Conservation (phyloP, 495 filamentous ascomycete genomes). For the Talaromyces trachyspermus region DNA sequence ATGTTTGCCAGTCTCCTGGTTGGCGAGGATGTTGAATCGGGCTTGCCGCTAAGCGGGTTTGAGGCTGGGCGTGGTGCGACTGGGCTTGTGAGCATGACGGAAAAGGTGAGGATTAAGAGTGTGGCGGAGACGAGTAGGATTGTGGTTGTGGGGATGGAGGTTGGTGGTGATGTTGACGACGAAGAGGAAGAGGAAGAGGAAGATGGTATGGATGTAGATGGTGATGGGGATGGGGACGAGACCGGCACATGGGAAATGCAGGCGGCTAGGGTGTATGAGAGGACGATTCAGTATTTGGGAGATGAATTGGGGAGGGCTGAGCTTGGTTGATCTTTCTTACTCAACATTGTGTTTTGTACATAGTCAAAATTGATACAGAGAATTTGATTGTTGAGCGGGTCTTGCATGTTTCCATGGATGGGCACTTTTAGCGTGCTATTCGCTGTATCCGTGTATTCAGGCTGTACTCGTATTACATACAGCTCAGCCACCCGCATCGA, state of each 20-base stretch:
- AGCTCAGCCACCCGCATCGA: too few relatives aligned
- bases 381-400: too few relatives aligned
- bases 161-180: conserved; percentile 29
- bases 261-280: conserved; percentile 58
- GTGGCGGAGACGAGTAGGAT: conserved; percentile 64
- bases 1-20: conserved; percentile 66
- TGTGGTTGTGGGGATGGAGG: conserved; percentile 48
- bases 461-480: too few relatives aligned
- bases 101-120: conserved; percentile 77
- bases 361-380: too few relatives aligned
- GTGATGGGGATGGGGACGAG: conserved; percentile 16
- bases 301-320: conserved; percentile 42
- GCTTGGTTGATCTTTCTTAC: too few relatives aligned
- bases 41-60: conserved; percentile 59
- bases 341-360: too few relatives aligned
- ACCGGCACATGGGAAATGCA: conserved; percentile 6
- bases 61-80: conserved; percentile 33
- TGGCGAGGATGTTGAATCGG: conserved; percentile 58
- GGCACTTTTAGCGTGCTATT: too few relatives aligned
- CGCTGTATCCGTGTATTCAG: too few relatives aligned
- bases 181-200: conserved; percentile 29
- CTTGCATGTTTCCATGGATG: too few relatives aligned
- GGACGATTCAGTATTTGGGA: conserved; percentile 64
- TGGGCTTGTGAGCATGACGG: conserved; percentile 49
- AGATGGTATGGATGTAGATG: conserved; percentile 26